These are phyloP conservation scores for Ilex aquifolium DNA, from an alignment of 257 asterid species.

Conservation along the genomic window DNA sequence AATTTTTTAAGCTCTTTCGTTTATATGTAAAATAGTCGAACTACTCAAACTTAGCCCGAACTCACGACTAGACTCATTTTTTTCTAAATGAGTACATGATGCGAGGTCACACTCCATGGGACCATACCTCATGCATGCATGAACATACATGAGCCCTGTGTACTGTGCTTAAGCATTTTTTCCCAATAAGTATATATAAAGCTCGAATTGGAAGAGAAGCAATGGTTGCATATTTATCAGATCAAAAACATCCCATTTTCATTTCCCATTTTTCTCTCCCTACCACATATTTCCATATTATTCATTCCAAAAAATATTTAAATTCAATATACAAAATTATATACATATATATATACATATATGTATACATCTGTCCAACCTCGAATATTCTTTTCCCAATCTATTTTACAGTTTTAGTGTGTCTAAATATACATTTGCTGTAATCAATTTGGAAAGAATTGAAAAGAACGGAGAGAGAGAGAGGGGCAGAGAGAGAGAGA, in stretches of 20 bases:
- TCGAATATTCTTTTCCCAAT: too few relatives aligned
- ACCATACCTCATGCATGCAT: background rate
- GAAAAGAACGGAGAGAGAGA: constrained; percentile 3
- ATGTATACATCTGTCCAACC: background rate
- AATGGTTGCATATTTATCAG: background rate
- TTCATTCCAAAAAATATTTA: background rate
- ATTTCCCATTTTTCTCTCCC: background rate
- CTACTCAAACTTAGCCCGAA: too few relatives aligned
- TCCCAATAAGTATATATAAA: background rate
- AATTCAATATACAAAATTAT: background rate
- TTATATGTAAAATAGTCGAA: too few relatives aligned
- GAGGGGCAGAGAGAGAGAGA: constrained; percentile 29
- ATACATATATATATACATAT: background rate
- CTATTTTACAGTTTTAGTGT: too few relatives aligned
- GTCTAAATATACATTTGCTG: background rate
- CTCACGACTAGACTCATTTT: too few relatives aligned
- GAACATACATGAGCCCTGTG: background rate
- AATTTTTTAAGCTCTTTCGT: too few relatives aligned
- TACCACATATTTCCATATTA: background rate
- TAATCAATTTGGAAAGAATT: background rate
- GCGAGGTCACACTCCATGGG: too few relatives aligned
- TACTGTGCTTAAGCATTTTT: background rate
- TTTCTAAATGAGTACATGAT: too few relatives aligned
- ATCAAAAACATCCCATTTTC: background rate
- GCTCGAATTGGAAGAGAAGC: background rate